These are phyloP conservation scores for Chlamydomonas asymmetrica DNA, from an alignment of 139 green algal species.

Conservation along the genomic window DNA sequence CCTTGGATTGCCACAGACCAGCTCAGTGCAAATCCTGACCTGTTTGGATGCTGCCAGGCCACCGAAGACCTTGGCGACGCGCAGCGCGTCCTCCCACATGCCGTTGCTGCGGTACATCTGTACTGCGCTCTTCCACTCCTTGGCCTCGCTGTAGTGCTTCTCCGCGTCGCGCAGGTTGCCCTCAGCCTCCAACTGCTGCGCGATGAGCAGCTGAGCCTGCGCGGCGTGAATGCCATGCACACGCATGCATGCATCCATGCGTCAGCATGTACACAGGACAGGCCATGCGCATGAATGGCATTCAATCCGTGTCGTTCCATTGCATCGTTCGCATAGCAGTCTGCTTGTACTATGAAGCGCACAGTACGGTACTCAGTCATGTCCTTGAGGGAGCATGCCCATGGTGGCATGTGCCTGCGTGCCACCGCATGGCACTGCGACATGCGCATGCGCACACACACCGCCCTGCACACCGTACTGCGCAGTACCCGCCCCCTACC, in stretches of 20 bases:
- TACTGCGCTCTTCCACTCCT: conserved; percentile 82
- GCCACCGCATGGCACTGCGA: too few species aligned
- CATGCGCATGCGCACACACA: too few species aligned
- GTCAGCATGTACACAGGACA: too few species aligned
- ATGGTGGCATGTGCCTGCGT: too few species aligned
- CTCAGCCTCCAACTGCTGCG: conserved; percentile 66
- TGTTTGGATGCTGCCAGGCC: conserved; percentile 75
- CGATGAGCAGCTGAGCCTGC: conserved; percentile 53
- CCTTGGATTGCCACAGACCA: too few species aligned
- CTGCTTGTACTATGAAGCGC: too few species aligned
- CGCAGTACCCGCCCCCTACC: conserved; percentile 4
- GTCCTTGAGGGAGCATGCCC: too few species aligned
- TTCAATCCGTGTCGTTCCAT: too few species aligned
- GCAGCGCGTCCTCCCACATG: conserved; percentile 78
- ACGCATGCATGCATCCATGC: not conserved
- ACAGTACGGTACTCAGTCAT: too few species aligned
- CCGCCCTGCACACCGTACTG: not conserved
- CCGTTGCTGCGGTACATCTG: conserved; percentile 74
- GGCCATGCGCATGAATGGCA: too few species aligned
- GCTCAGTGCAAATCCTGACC: too few species aligned
- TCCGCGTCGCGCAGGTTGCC: conserved; percentile 72
- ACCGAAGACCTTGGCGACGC: conserved; percentile 80
- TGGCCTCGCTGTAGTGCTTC: conserved; percentile 75
- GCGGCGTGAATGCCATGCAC: not conserved
- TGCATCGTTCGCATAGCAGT: too few species aligned